Evolutionary conservation across 2,329 filamentous ascomycete species (phyloP), one percentile per base, ranked within the genome.

Genomic region (Aspergillus ibericus): DNA sequence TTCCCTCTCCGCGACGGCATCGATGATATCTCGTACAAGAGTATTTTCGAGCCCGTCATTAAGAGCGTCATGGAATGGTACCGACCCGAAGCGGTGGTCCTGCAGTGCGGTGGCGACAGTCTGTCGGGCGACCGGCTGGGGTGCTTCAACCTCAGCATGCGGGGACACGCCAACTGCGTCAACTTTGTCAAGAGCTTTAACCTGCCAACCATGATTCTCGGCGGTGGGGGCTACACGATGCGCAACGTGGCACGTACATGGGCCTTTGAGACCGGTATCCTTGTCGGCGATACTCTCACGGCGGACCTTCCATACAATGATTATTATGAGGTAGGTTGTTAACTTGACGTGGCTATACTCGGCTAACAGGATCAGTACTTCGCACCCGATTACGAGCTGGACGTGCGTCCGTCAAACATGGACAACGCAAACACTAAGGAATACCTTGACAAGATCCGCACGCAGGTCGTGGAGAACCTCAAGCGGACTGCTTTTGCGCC

Each of bases 271-370:
- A 89, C 77, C 66, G 93, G 93, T 64, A 84, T 92, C 59, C 83
- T 98, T 8, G 91, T 97, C 18, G 91, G 91, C 27, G 86, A 93
- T 60, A 84, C 91, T 29, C 91, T 98, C 83, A 83, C 86, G 10
- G 83, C 89, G 5, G 88, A 90, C n/a, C 82, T 98, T 40, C 93
- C 93, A 0, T 98, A 92, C 76, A 98, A 96, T 63, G 93, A 98
- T 79, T 98, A 98, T 76, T 98, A 98, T 70, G 87, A 89, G 73
- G 82, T 83, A 71, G 68, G 75, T 44, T 32, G 4, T 12, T 34
- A 15, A n/a, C 38, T 46, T 8, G 5, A 38, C 12, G 7, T 52
- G 18, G 9, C 48, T 46, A 44, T 7, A n/a, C 36, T n/a, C 10
- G n/a, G 27, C 68, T 73, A 65, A 77, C 46, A 36, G 6, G n/a